Base-by-base conservation (phyloP, 306 rosid genomes). In the Datisca glomerata region DNA sequence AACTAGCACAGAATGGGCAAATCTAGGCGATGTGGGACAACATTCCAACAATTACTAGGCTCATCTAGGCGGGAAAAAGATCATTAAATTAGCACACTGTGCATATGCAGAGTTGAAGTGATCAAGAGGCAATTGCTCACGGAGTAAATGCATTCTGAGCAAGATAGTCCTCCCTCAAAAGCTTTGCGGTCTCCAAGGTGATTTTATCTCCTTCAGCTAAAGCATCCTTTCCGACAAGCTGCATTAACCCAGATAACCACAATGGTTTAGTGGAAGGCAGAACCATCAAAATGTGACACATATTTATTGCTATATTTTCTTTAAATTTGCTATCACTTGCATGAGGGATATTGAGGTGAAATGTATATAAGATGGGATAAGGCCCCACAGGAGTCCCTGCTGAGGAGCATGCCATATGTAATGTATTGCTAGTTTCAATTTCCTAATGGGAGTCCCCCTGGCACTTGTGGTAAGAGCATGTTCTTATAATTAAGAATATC, bases 221-320 rank as follows among this genome's bases (percentile, higher is more conserved):
- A 58, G 98, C 98, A 67, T 91, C 98, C 69, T 91, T 91, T 43
- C 98, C 98, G 5, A 91, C 98, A 63, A 91, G 98, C 98, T 91
- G 85, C 50, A 63, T 51, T 32, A 45, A 53, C 35, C 52, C 42
- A 51, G 39, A 58, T 0, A 43, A 41, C 16, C 12, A 18, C 24
- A 2, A 12, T 1, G 5, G 31, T 21, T 53, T 12, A 19, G 35
- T 36, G n/a, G 36, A 12, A n/a, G n/a, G n/a, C n/a, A n/a, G n/a
- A n/a, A n/a, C n/a, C n/a, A n/a, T n/a, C n/a, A n/a, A n/a, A n/a
- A n/a, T n/a, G n/a, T n/a, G n/a, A n/a, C n/a, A n/a, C n/a, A n/a
- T n/a, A n/a, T n/a, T n/a, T n/a, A n/a, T n/a, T n/a, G n/a, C n/a
- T n/a, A 12, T 31, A 8, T 31, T 4, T 14, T 31, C 12, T 31